phyloP scores from a whole-genome alignment of 106 monocot species.

The Dactylorhiza incarnata region DNA sequence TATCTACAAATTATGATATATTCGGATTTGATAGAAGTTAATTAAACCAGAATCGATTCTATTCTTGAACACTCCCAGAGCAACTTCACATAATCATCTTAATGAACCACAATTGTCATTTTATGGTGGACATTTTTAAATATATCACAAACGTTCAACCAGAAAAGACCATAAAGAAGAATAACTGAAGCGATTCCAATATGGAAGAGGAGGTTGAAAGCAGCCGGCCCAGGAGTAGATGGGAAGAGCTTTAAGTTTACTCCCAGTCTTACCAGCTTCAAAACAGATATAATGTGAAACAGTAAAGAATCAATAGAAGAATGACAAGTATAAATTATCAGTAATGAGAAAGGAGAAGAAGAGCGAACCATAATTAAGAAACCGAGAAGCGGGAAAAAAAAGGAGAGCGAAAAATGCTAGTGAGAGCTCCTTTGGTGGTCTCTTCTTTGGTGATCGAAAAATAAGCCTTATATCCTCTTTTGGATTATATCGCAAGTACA shows the following conservation, averaged over 20 bases:
- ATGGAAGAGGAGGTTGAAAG: conserved; percentile 72
- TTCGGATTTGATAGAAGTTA: too few relatives aligned
- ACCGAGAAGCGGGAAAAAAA: conserved; percentile 57
- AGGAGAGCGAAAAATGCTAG: conserved; percentile 59
- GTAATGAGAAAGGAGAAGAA: neutral
- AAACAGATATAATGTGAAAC: neutral
- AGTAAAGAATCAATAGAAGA: neutral
- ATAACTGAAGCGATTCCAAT: conserved; percentile 78
- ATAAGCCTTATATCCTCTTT: conserved; percentile 82
- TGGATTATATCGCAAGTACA: conserved; percentile 64
- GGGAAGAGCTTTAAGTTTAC: conserved; percentile 79
- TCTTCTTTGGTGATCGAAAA: conserved; percentile 81
- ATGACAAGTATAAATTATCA: neutral
- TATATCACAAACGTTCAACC: conserved; percentile 58
- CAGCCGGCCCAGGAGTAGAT: conserved; percentile 42
- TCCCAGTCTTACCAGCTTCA: conserved; percentile 64
- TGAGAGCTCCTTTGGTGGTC: conserved; percentile 82
- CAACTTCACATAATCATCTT: too few relatives aligned
- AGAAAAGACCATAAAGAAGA: conserved; percentile 75
- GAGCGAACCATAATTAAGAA: conserved; percentile 73
- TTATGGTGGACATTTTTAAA: neutral
- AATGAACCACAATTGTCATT: too few relatives aligned
- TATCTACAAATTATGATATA: too few relatives aligned
- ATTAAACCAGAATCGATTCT: too few relatives aligned
- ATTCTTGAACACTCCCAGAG: too few relatives aligned